Conservation (phyloP, 208 protist species). For the Histomonas meleagridis region DNA sequence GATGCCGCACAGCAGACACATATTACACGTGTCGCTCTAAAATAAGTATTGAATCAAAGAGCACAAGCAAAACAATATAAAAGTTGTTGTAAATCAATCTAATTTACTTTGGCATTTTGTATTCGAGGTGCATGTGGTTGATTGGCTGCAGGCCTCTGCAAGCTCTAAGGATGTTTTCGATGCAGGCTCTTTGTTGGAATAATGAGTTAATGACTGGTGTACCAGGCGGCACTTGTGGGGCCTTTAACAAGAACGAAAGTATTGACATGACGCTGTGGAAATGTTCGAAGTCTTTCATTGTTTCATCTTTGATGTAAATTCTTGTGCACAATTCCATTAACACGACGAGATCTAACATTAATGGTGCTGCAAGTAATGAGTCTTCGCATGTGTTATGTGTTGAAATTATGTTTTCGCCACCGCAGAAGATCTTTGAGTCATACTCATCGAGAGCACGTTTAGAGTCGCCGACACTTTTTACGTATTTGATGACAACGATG, state of each 20-base stretch:
- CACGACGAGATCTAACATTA: constrained; percentile 91
- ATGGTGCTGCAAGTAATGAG: constrained; percentile 85
- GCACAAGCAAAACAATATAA: too few species aligned
- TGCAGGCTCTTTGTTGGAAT: constrained; percentile 74
- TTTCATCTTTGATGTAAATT: constrained; percentile 56
- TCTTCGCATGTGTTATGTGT: constrained; percentile 96
- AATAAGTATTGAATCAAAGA: too few species aligned
- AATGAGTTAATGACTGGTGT: constrained; percentile 90
- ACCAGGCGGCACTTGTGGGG: constrained; percentile 70
- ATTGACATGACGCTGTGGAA: neutral
- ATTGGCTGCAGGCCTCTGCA: constrained; percentile 76
- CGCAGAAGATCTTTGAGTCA: constrained; percentile 88
- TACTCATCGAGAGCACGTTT: constrained; percentile 98
- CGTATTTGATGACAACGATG: constrained; percentile 91
- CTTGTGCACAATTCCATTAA: constrained; percentile 81
- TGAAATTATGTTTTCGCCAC: constrained; percentile 68
- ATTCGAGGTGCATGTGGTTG: constrained; percentile 58
- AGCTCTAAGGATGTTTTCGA: constrained; percentile 84
- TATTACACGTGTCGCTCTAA: too few species aligned
- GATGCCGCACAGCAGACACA: too few species aligned
- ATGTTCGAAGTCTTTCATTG: constrained; percentile 28
- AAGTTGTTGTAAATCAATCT: too few species aligned
- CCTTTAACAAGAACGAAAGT: constrained; percentile 44
- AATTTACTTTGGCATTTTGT: constrained; percentile 21
- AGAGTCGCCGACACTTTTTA: constrained; percentile 84